Evolutionary conservation across 352 stramenopile genomes (phyloP), one percentile per base, ranked within the genome.

Genomic region (Pythium periplocum): DNA sequence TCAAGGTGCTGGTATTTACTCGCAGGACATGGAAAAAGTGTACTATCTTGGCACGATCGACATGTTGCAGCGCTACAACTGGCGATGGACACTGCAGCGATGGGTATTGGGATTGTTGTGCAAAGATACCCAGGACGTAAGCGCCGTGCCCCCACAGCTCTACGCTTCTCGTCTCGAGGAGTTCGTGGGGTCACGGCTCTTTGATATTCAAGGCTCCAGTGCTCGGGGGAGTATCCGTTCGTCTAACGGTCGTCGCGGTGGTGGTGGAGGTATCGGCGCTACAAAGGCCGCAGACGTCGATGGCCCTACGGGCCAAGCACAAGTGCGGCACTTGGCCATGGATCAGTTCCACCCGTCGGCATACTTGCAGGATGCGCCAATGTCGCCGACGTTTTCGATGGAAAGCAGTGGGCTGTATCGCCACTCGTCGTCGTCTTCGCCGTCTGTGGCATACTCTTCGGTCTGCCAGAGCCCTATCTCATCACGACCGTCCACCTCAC

Each of bases 51-150:
- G 82, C 2, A 86, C 87, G 30, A 74, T 92, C 43, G 82, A 92
- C 55, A 92, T 92, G 82, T 53, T 92, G 45, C 82, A 92, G 64
- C 82, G 77, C 2, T 90, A 92, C 61, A 92, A 88, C 61, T 92
- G 82, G 82, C 83, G 83, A 30, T 93, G 83, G 83, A 88, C 80
- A 1, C 49, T 91, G 4, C 83, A 93, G 62, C 72, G 83, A 3
- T 93, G 83, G 80, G 57, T 91, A 4, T 60, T 93, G 7, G 83
- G 80, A 0, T 44, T 93, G 42, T 53, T 91, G 11, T 93, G 83
- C 68, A 93, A 93, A 51, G 80, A 93, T 51, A 87, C 69, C 4
- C 75, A 85, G 46, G 80, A 93, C 50, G 83, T 93, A 32, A 93
- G 83, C 43, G 83, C 83, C 4, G 83, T 93, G 44, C 83, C 77